Percentiles rank a stretch among this genome's conserved stretches.
Evolutionary conservation across 179 eudicot species (phyloP).

Genomic region (Actinidia arguta): DNA sequence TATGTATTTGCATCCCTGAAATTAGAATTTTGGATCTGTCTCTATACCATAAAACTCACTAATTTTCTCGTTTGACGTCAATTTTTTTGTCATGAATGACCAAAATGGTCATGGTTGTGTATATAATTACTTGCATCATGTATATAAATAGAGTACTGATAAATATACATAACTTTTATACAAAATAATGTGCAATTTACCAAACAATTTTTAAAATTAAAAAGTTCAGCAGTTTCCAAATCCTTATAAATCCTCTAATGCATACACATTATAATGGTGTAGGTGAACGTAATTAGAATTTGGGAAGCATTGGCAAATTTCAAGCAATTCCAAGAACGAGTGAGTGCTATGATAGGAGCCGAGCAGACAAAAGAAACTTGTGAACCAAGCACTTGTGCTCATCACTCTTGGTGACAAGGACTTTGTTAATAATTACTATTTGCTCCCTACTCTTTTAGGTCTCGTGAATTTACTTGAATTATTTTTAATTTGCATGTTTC

Average conservation of each 20-base stretch:
- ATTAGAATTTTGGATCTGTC: no score
- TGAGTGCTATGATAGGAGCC: background rate
- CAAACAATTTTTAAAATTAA: no score
- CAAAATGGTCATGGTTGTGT: background rate
- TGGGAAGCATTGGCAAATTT: slow-evolving; percentile 4
- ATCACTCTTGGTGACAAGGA: slow-evolving; percentile 32
- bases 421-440: slow-evolving; percentile 34
- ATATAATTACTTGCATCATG: background rate
- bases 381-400: slow-evolving; percentile 8
- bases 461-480: slow-evolving; percentile 25
- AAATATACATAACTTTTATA: no score
- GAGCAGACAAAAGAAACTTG: background rate
- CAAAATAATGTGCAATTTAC: no score
- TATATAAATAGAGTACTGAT: no score
- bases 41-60: no score
- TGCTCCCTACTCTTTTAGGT: slow-evolving; percentile 30
- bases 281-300: slow-evolving; percentile 17
- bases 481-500: no score
- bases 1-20: no score
- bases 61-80: background rate
- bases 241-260: no score
- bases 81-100: no score
- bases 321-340: slow-evolving; percentile 9
- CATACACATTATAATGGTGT: background rate
- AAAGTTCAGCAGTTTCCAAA: no score